Evolutionary conservation across 2,329 filamentous ascomycete species (phyloP).

Genomic region (Fusarium sp.): DNA sequence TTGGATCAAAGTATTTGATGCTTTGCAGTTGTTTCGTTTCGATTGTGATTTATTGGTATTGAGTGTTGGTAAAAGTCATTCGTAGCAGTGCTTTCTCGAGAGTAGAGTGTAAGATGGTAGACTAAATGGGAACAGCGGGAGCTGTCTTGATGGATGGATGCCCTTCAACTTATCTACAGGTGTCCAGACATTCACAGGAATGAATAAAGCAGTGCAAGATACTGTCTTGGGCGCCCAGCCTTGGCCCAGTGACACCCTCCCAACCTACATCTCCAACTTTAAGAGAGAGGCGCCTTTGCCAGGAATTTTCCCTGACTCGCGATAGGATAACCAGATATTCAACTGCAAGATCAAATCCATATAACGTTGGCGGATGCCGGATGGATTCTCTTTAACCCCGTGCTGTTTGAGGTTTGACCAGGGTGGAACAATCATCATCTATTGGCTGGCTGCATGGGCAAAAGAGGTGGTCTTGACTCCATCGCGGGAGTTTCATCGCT

Average conservation of each 20-base stretch:
- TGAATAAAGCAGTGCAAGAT: conserved; percentile 10
- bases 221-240: conserved; percentile 22
- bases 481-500: conserved; percentile 39
- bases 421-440: conserved; percentile 10
- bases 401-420: conserved; percentile 43
- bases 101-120: background rate
- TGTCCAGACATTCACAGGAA: conserved; percentile 36
- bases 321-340: background rate
- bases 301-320: conserved; percentile 33
- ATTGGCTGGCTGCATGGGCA: conserved; percentile 39
- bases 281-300: conserved; percentile 13
- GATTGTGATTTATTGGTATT: conserved; percentile 3
- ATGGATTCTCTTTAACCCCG: conserved; percentile 21
- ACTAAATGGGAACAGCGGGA: conserved; percentile 6
- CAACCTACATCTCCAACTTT: conserved; percentile 10
- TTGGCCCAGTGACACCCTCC: conserved; percentile 2
- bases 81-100: conserved; percentile 1
- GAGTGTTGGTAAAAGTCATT: conserved; percentile 2
- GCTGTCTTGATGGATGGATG: conserved; percentile 13
- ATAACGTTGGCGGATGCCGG: background rate
- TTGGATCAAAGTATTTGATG: conserved; percentile 21
- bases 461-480: conserved; percentile 17
- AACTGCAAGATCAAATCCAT: background rate
- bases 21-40: conserved; percentile 41
- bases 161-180: conserved; percentile 34